Evolutionary conservation across 169 alveolate genomes (phyloP).

Genomic region (Cryptosporidium viatorum): DNA sequence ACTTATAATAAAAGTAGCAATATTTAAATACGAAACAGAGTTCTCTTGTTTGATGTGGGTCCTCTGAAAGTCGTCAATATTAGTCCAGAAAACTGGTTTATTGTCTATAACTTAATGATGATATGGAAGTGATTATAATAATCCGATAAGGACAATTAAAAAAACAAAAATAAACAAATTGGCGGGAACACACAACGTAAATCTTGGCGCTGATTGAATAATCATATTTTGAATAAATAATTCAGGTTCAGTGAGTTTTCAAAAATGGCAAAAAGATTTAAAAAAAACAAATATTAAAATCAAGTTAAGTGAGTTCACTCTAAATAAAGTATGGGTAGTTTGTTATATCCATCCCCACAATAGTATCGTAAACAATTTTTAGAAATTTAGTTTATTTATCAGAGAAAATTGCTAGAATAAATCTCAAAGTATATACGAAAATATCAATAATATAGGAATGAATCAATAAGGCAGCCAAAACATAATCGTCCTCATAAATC

Average conservation of each 20-base stretch:
- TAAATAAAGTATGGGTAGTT: too few species aligned
- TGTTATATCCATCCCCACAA: not conserved
- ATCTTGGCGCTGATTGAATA: not conserved
- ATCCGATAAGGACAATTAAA: slow-evolving; percentile 2
- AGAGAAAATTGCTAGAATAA: slow-evolving; percentile 15
- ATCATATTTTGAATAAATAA: not conserved
- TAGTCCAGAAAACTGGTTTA: not conserved
- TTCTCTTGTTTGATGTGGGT: not conserved
- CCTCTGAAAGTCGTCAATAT: not conserved
- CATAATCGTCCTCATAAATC: slow-evolving; percentile 66
- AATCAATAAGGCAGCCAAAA: slow-evolving; percentile 33
- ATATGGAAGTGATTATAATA: not conserved
- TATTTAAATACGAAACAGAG: not conserved
- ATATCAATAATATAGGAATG: slow-evolving; percentile 25
- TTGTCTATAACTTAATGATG: not conserved
- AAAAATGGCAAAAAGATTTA: too few species aligned
- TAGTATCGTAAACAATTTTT: not conserved
- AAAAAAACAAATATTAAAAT: too few species aligned
- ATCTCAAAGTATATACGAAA: slow-evolving; percentile 17
- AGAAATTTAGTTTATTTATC: not conserved
- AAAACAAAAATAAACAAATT: not conserved
- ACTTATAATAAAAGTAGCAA: not conserved
- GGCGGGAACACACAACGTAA: slow-evolving; percentile 72
- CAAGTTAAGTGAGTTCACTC: not conserved
- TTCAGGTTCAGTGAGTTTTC: not conserved